Base-by-base conservation (phyloP, 139 green algal species). In the Tetraselmis striata region DNA sequence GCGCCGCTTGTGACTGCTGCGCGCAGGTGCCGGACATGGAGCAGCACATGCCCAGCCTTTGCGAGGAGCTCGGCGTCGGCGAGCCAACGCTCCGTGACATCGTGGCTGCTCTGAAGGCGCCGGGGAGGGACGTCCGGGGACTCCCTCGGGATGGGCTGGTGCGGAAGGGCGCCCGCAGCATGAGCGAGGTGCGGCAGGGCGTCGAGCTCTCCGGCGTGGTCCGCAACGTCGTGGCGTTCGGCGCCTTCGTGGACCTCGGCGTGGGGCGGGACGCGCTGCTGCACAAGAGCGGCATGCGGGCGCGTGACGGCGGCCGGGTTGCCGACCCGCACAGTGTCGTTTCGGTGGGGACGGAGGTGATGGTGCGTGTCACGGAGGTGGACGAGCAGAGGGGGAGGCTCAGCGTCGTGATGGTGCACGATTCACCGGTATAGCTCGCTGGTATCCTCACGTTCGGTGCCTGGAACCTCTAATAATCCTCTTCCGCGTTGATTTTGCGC, bases 241-340 rank as follows among this genome's bases (percentile, higher is more conserved):
- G 85, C 30, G 79, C 83, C 23, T 88, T 88, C 76, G 81, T 88
- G 59, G 85, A 88, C 77, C 23, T 88, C 45, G 83, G 83, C 22
- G 78, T 84, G 22, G 80, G 59, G 23, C 5, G 2, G 25, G 30
- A 76, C 76, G 85, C 31, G 22, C 76, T 88, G 28, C 1, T 88
- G 24, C 85, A 88, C 59, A 2, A 45, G 31, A 82, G 30, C 22
- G 22, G 78, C 29, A 28, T 85, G 81, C 5, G 18, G 45, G 45
- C 11, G 18, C 5, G 45, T 5, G 45, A 18, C 18, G 45, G 45
- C 45, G 31, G 32, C 31, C 22, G 24, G 27, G 28, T 31, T 2
- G 11, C 29, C 1, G 79, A 83, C 76, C 80, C 80, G 26, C 30
- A 76, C 28, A 23, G 67, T n/a, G 59, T 84, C 24, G 59, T 32